A percentile compares a stretch with the other conserved stretches of the same genome.
Evolutionary conservation across 495 filamentous ascomycete species (phyloP).

Genomic region (Penicillium desertorum): DNA sequence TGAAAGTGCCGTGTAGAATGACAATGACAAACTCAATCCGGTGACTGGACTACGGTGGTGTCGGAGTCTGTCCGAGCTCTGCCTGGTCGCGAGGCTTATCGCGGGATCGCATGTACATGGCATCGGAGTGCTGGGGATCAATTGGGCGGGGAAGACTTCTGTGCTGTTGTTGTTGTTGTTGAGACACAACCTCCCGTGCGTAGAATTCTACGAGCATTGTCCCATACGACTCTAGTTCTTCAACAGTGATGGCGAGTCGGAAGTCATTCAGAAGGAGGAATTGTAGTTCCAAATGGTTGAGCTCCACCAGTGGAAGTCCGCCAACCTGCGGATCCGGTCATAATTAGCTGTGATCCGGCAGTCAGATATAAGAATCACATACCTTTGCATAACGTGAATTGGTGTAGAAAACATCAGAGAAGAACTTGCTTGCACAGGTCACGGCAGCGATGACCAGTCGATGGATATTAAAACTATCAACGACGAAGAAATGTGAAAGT

Average conservation of each 20-base stretch:
- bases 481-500: slow-evolving; percentile 85
- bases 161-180: slow-evolving; percentile 45
- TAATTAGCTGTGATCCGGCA: slow-evolving; percentile 1
- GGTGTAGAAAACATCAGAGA: slow-evolving; percentile 98
- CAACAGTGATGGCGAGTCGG: slow-evolving; percentile 87
- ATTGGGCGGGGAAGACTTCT: slow-evolving; percentile 26
- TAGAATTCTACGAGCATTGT: slow-evolving; percentile 99
- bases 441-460: slow-evolving; percentile 95
- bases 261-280: slow-evolving; percentile 98
- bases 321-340: slow-evolving; percentile 65
- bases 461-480: slow-evolving; percentile 99
- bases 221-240: slow-evolving; percentile 95
- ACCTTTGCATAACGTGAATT: slow-evolving; percentile 99
- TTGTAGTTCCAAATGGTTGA: slow-evolving; percentile 96
- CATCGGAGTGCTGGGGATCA: slow-evolving; percentile 27
- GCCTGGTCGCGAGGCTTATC: slow-evolving; percentile 34
- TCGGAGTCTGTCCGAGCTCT: slow-evolving; percentile 42
- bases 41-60: slow-evolving; percentile 35
- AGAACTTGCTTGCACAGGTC: slow-evolving; percentile 99
- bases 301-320: slow-evolving; percentile 89
- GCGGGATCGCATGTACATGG: slow-evolving; percentile 43
- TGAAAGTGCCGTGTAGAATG: not conserved
- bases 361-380: slow-evolving; percentile 28
- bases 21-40: not conserved
- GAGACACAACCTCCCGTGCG: slow-evolving; percentile 81